Percentiles rank a stretch among this genome's conserved stretches.
These are phyloP conservation scores for Harringtonia aguacate DNA, from an alignment of 2,329 filamentous ascomycete genomes.

Conservation along the genomic window DNA sequence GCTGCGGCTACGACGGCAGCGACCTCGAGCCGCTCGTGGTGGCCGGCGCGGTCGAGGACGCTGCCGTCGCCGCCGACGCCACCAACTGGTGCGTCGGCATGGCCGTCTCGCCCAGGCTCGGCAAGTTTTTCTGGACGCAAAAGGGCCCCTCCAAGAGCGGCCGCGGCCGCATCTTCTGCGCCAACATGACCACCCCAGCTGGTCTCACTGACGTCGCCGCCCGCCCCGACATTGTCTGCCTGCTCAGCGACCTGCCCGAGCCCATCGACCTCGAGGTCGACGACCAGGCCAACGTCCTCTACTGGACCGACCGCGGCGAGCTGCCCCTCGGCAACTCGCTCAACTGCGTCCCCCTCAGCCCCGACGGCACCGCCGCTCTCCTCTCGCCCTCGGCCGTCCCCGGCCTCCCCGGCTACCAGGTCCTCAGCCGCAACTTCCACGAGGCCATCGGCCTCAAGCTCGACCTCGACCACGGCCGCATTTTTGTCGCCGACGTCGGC, in stretches of 20 bases:
- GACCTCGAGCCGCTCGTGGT: slow-evolving; percentile 28
- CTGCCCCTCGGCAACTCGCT: slow-evolving; percentile 42
- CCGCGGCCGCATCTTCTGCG: slow-evolving; percentile 41
- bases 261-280: slow-evolving; percentile 49
- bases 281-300: slow-evolving; percentile 30
- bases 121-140: slow-evolving; percentile 49
- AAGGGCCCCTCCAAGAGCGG: slow-evolving; percentile 42
- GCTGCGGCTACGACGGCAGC: slow-evolving; percentile 28
- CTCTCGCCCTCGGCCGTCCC: not conserved
- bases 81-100: slow-evolving; percentile 46
- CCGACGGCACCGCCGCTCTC: slow-evolving; percentile 9
- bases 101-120: slow-evolving; percentile 27
- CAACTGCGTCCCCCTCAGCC: slow-evolving; percentile 23
- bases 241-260: slow-evolving; percentile 37
- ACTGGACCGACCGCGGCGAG: slow-evolving; percentile 53
- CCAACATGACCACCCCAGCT: slow-evolving; percentile 27
- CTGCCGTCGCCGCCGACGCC: slow-evolving; percentile 18
- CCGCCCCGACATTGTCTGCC: slow-evolving; percentile 28
- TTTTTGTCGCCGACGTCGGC: slow-evolving; percentile 29
- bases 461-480: slow-evolving; percentile 21
- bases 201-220: slow-evolving; percentile 18
- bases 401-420: slow-evolving; percentile 11
- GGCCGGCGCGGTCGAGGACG: slow-evolving; percentile 16
- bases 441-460: slow-evolving; percentile 36
- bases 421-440: slow-evolving; percentile 25